Evolutionary conservation across 2,329 filamentous ascomycete genomes (phyloP).

Genomic region (Epichloe typhina): DNA sequence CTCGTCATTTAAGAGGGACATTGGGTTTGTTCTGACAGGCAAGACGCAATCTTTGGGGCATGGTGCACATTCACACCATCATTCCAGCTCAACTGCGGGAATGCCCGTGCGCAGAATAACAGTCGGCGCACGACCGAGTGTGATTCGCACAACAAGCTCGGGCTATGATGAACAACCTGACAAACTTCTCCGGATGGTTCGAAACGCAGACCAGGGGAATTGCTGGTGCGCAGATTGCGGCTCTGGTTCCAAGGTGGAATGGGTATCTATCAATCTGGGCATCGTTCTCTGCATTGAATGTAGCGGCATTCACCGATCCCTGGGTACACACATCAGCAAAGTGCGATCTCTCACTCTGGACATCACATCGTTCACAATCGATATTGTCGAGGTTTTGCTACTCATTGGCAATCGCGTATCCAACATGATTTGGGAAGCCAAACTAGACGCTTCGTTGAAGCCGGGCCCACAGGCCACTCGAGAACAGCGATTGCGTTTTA

Average conservation of each 20-base stretch:
- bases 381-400: slow-evolving; percentile 88
- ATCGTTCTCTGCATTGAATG: slow-evolving; percentile 97
- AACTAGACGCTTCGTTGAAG: slow-evolving; percentile 59
- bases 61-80: slow-evolving; percentile 36
- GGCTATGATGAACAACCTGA: slow-evolving; percentile 72
- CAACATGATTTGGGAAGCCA: slow-evolving; percentile 94
- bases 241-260: slow-evolving; percentile 85
- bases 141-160: slow-evolving; percentile 54
- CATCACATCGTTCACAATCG: slow-evolving; percentile 88
- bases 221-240: slow-evolving; percentile 90
- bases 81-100: slow-evolving; percentile 30
- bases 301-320: slow-evolving; percentile 88
- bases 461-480: slow-evolving; percentile 65
- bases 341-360: slow-evolving; percentile 89
- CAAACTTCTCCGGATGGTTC: slow-evolving; percentile 72
- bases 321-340: slow-evolving; percentile 97
- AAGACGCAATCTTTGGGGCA: slow-evolving; percentile 65
- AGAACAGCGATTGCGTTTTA: slow-evolving; percentile 87
- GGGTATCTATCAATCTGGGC: slow-evolving; percentile 96
- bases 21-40: slow-evolving; percentile 83
- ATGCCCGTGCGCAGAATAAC: slow-evolving; percentile 75
- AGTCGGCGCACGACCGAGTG: slow-evolving; percentile 73
- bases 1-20: slow-evolving; percentile 62
- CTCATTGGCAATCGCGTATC: slow-evolving; percentile 88
- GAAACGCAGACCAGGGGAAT: slow-evolving; percentile 86